Conservation (phyloP, 306 rosid genomes). For the Chamaecrista fasciculata region DNA sequence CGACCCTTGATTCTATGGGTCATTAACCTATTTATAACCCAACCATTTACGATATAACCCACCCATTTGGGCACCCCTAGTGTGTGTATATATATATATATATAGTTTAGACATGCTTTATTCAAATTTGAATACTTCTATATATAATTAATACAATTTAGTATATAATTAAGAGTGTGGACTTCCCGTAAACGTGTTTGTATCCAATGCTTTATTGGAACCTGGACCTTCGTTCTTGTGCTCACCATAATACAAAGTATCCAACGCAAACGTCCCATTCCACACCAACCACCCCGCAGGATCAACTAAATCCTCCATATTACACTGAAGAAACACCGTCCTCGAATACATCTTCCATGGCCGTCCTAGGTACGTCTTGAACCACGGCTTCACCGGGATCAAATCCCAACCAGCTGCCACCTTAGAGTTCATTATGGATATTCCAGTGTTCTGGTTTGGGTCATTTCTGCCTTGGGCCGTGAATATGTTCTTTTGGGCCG, state of each 20-base stretch:
- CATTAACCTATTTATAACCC: too few relatives aligned
- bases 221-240: constrained; percentile 68
- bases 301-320: constrained; percentile 56
- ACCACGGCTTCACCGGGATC: constrained; percentile 40
- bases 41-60: too few relatives aligned
- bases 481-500: constrained; percentile 63
- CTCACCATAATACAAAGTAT: constrained; percentile 74
- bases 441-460: constrained; percentile 86
- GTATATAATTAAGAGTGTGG: too few relatives aligned
- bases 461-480: constrained; percentile 86
- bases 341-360: constrained; percentile 79
- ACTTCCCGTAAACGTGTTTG: too few relatives aligned
- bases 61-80: too few relatives aligned
- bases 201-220: too few relatives aligned
- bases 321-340: constrained; percentile 50
- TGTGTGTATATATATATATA: too few relatives aligned
- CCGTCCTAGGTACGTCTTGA: constrained; percentile 60
- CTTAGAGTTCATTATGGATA: constrained; percentile 58
- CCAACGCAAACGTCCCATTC: constrained; percentile 69
- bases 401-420: constrained; percentile 66
- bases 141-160: too few relatives aligned
- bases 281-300: constrained; percentile 86
- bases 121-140: too few relatives aligned
- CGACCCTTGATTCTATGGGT: too few relatives aligned
- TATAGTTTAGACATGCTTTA: too few relatives aligned